Percentiles rank a stretch among this genome's conserved stretches.
phyloP scores from a whole-genome alignment of 352 stramenopile species.

The Globisporangium splendens region DNA sequence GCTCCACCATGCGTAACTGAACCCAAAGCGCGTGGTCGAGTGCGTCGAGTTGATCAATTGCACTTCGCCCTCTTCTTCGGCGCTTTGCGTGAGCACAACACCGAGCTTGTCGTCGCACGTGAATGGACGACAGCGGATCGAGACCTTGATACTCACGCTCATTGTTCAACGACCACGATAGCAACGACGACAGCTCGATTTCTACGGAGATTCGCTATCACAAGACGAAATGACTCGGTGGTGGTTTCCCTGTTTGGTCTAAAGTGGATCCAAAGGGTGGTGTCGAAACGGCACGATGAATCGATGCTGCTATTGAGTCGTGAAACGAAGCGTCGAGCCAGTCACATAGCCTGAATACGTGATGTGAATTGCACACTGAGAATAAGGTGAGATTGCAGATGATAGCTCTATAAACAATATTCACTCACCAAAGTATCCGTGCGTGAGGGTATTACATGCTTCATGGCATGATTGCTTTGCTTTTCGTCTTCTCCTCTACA shows the following conservation, averaged over 20 bases:
- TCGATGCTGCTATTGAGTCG: no score
- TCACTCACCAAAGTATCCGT: not conserved
- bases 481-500: not conserved
- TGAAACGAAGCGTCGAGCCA: no score
- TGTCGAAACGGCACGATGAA: no score
- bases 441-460: not conserved
- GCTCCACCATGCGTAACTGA: constrained; percentile 93
- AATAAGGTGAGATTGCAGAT: not conserved
- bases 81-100: constrained; percentile 88
- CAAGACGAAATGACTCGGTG: no score
- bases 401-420: not conserved
- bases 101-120: constrained; percentile 90
- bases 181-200: not conserved
- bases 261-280: no score
- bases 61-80: constrained; percentile 91
- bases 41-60: constrained; percentile 93
- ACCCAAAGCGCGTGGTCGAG: constrained; percentile 90
- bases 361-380: no score
- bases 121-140: constrained; percentile 82
- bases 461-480: not conserved
- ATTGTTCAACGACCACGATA: constrained; percentile 22
- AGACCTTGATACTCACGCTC: constrained; percentile 90
- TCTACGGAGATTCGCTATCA: no score
- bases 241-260: not conserved
- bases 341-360: no score